These are phyloP conservation scores for Nemania sp. DNA, from an alignment of 2,329 filamentous ascomycete species.

Conservation along the genomic window DNA sequence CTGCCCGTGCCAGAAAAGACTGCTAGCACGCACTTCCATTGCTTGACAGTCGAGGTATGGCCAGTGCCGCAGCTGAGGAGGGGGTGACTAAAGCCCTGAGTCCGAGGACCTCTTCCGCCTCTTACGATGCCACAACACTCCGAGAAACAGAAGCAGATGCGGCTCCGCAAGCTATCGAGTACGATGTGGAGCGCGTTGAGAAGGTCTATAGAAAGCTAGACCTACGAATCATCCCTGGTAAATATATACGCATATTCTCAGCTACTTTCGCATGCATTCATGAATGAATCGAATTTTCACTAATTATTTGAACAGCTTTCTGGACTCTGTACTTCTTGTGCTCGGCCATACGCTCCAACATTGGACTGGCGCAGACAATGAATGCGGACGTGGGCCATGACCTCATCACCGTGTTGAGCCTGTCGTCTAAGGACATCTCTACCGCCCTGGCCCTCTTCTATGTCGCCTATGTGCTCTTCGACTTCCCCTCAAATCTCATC, in stretches of 20 bases:
- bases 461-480: slow-evolving; percentile 88
- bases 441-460: slow-evolving; percentile 88
- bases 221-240: slow-evolving; percentile 62
- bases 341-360: slow-evolving; percentile 88
- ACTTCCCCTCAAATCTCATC: slow-evolving; percentile 83
- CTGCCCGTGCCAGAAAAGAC: slow-evolving; percentile 44
- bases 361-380: slow-evolving; percentile 94
- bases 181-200: slow-evolving; percentile 56
- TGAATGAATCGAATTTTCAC: not conserved
- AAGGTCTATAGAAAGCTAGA: slow-evolving; percentile 62
- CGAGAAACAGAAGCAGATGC: slow-evolving; percentile 23
- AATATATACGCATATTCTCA: slow-evolving; percentile 35
- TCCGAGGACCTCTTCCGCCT: slow-evolving; percentile 23
- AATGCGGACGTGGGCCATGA: slow-evolving; percentile 72
- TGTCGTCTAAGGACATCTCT: slow-evolving; percentile 77
- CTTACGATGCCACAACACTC: slow-evolving; percentile 23
- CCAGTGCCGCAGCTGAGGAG: slow-evolving; percentile 41
- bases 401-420: slow-evolving; percentile 68
- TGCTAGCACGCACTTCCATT: slow-evolving; percentile 57
- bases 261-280: not conserved
- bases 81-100: slow-evolving; percentile 40
- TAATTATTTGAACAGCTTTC: slow-evolving; percentile 61
- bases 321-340: slow-evolving; percentile 92
- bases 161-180: slow-evolving; percentile 36
- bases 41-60: slow-evolving; percentile 55